Evolutionary conservation across 768 basidiomycete species (phyloP).

Genomic region (Kwoniella europaea): DNA sequence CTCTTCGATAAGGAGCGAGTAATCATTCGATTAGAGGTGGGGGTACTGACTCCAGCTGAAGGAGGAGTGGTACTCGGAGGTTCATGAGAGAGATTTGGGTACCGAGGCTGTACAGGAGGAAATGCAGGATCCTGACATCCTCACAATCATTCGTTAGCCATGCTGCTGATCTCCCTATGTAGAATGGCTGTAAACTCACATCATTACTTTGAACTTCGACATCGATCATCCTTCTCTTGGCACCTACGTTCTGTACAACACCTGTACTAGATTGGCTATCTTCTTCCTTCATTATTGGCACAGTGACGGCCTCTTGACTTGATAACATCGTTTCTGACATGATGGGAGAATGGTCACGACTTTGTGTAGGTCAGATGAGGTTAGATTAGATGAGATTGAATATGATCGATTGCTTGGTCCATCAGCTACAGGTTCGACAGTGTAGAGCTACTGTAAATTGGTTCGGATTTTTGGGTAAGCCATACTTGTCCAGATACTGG

Average conservation of each 20-base stretch:
- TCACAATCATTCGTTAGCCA: not conserved
- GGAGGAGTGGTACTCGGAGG: not conserved
- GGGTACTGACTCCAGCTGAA: not conserved
- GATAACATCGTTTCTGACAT: no score
- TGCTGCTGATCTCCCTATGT: not conserved
- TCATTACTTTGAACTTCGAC: not conserved
- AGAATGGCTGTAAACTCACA: not conserved
- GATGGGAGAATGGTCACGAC: no score
- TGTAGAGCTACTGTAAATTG: no score
- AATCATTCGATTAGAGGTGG: constrained; percentile 6
- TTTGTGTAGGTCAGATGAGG: no score
- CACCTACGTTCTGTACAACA: not conserved
- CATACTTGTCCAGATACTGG: no score
- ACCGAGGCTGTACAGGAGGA: not conserved
- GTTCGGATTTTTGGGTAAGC: no score
- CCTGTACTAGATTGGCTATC: not conserved
- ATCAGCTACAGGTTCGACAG: no score
- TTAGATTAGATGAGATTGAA: no score
- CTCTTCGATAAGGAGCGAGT: not conserved
- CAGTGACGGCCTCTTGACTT: not conserved
- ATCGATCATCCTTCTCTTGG: not conserved
- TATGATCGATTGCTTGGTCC: no score
- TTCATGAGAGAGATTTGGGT: not conserved
- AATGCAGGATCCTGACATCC: not conserved
- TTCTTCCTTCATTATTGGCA: not conserved